A percentile compares a stretch with the other conserved stretches of the same genome.
These are phyloP conservation scores for Syzygium oleosum DNA, from an alignment of 345 rosid species.

Conservation along the genomic window DNA sequence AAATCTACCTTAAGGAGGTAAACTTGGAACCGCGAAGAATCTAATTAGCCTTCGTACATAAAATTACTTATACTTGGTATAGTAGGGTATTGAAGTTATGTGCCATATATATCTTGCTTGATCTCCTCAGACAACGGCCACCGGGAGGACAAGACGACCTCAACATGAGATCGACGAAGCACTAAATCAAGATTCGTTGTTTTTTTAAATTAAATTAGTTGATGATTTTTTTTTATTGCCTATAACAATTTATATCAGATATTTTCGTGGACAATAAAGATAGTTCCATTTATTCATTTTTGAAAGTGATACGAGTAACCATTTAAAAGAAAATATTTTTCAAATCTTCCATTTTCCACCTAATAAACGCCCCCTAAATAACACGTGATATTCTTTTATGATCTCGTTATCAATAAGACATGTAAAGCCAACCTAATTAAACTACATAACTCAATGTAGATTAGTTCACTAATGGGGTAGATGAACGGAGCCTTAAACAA, in stretches of 20 bases:
- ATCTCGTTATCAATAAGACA: not conserved
- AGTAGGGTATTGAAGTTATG: not conserved
- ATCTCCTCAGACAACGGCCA: not conserved
- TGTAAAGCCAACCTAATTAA: not conserved
- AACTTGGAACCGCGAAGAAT: not conserved
- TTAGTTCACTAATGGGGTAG: not conserved
- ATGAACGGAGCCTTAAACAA: not conserved
- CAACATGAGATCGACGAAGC: not conserved
- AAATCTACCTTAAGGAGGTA: not conserved
- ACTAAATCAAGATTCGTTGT: not conserved
- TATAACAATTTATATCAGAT: not conserved
- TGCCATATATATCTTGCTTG: not conserved
- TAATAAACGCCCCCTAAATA: accelerated
- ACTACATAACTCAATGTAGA: not conserved
- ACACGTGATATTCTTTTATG: not conserved
- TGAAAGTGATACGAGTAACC: not conserved
- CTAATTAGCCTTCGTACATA: not conserved
- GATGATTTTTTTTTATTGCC: not conserved
- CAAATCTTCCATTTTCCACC: accelerated
- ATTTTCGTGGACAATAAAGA: not conserved
- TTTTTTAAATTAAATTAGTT: not conserved
- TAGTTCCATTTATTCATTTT: not conserved
- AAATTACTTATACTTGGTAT: not conserved
- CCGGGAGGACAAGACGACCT: not conserved
- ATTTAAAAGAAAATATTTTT: not conserved